Evolutionary conservation across 2,329 filamentous ascomycete species (phyloP).

Genomic region (Cytospora piceicola): DNA sequence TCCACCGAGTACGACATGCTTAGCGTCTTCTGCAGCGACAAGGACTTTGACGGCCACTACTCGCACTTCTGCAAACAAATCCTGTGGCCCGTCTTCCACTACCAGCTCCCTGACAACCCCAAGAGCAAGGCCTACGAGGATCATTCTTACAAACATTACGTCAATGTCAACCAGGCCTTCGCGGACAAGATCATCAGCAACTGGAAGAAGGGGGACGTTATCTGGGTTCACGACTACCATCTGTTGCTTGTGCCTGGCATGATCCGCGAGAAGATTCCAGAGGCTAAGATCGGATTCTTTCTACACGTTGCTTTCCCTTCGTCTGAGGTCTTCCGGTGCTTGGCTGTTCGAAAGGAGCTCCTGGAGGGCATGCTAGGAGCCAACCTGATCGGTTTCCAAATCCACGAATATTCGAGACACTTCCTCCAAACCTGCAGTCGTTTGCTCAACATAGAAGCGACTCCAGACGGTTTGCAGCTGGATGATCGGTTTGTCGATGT

Average conservation of each 20-base stretch:
- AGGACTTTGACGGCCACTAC: conserved; percentile 93
- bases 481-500: conserved; percentile 95
- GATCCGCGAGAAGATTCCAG: conserved; percentile 86
- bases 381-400: conserved; percentile 92
- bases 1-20: conserved; percentile 82
- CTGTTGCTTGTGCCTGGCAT: conserved; percentile 85
- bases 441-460: conserved; percentile 86
- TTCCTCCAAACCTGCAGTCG: conserved; percentile 96
- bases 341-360: conserved; percentile 83
- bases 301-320: conserved; percentile 94
- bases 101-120: conserved; percentile 95
- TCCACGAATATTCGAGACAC: conserved; percentile 88
- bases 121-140: conserved; percentile 99
- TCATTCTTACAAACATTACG: conserved; percentile 94
- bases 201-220: conserved; percentile 90
- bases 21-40: conserved; percentile 84
- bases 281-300: conserved; percentile 96
- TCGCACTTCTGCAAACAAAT: conserved; percentile 97
- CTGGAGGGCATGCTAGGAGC: conserved; percentile 92
- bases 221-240: conserved; percentile 98
- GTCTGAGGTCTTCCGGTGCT: conserved; percentile 91
- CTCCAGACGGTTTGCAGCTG: conserved; percentile 82
- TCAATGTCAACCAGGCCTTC: conserved; percentile 89
- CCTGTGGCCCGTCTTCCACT: conserved; percentile 96
- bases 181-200: conserved; percentile 87